Conservation (phyloP, 176 grass and related monocot genomes). For the Puccinellia tenuiflora region DNA sequence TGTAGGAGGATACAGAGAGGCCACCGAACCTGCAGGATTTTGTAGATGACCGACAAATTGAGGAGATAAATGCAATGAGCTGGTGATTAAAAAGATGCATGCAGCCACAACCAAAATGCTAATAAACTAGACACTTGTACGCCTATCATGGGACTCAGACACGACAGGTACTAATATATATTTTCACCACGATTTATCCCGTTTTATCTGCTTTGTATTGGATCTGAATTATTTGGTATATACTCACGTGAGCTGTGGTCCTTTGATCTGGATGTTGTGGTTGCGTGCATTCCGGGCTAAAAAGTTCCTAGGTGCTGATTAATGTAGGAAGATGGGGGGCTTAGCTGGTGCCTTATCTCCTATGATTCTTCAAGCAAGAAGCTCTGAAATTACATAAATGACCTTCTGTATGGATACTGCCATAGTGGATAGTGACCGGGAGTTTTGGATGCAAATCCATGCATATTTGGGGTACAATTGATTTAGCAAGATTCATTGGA, state of each 20-base stretch:
- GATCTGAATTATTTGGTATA: not conserved
- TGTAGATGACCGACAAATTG: slow-evolving; percentile 14
- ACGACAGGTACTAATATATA: not conserved
- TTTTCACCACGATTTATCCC: not conserved
- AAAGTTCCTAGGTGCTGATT: slow-evolving; percentile 20
- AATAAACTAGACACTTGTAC: not conserved
- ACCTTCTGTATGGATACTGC: not conserved
- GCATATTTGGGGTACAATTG: not conserved
- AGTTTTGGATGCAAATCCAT: slow-evolving; percentile 15
- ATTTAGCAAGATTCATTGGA: not conserved
- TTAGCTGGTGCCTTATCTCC: slow-evolving; percentile 32
- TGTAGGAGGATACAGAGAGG: slow-evolving; percentile 13
- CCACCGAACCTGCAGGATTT: slow-evolving; percentile 13
- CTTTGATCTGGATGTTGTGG: slow-evolving; percentile 9
- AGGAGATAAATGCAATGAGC: not conserved
- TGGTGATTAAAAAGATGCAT: not conserved
- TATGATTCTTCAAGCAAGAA: slow-evolving; percentile 1
- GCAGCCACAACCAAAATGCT: not conserved
- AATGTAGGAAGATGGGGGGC: not conserved
- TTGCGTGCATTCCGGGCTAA: slow-evolving; percentile 36
- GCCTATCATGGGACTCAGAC: not conserved
- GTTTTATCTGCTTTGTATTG: not conserved
- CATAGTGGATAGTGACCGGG: not conserved
- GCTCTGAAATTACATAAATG: not conserved
- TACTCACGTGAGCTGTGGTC: slow-evolving; percentile 27